These are phyloP conservation scores for Candida silvatica DNA, from an alignment of 805 yeast species.

Conservation along the genomic window DNA sequence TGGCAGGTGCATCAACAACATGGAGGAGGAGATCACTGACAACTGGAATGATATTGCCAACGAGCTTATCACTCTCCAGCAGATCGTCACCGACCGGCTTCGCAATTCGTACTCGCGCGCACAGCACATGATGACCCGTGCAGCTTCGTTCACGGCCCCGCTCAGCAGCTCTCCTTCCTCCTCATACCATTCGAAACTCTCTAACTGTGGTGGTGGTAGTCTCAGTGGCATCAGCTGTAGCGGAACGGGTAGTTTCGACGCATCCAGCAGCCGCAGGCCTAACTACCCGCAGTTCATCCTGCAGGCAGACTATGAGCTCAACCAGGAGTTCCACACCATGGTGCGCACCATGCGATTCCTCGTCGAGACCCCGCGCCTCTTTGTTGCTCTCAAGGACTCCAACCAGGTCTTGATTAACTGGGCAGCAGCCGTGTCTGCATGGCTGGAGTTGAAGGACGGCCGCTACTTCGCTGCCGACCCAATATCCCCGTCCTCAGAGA, in stretches of 20 bases:
- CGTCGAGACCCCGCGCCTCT: slow-evolving; percentile 37
- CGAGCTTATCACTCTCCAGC: slow-evolving; percentile 31
- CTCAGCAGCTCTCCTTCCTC: neutral
- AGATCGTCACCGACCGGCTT: slow-evolving; percentile 29
- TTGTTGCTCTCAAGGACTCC: slow-evolving; percentile 31
- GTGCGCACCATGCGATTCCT: slow-evolving; percentile 30
- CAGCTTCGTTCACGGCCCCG: too few relatives aligned
- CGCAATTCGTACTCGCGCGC: slow-evolving; percentile 7
- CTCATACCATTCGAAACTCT: slow-evolving; percentile 6
- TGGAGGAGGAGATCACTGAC: slow-evolving; percentile 34
- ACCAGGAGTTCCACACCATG: slow-evolving; percentile 27
- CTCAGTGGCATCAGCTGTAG: neutral
- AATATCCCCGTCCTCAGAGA: slow-evolving; percentile 4
- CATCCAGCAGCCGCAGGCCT: slow-evolving; percentile 20
- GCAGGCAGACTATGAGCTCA: slow-evolving; percentile 37
- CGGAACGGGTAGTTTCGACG: neutral
- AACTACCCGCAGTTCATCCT: slow-evolving; percentile 29
- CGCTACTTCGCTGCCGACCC: slow-evolving; percentile 4
- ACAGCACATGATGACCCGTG: neutral
- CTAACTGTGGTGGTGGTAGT: too few relatives aligned
- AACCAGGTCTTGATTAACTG: slow-evolving; percentile 36
- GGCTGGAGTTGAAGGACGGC: slow-evolving; percentile 50
- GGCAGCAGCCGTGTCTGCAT: slow-evolving; percentile 42
- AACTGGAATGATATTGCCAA: slow-evolving; percentile 41
- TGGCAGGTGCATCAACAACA: slow-evolving; percentile 14